phyloP scores from a whole-genome alignment of 257 asterid genomes.

The Solanum bulbocastanum region DNA sequence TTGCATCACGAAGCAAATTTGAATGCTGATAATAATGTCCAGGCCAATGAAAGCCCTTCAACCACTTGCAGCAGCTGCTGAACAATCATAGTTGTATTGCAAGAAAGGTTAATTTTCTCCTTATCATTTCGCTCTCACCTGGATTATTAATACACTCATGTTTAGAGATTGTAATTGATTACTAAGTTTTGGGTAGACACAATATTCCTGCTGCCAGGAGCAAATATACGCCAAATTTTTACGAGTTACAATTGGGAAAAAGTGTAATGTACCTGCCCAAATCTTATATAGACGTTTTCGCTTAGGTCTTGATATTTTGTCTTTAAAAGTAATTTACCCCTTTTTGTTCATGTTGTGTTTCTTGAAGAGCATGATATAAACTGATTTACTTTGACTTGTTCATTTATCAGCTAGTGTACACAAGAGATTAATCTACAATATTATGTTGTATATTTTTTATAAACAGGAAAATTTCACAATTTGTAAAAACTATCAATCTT shows the following conservation, averaged over 20 bases:
- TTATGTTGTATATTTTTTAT: neutral
- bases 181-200: neutral
- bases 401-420: too few species aligned
- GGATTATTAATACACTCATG: neutral
- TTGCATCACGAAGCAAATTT: conserved; percentile 89
- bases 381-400: too few species aligned
- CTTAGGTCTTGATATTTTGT: neutral
- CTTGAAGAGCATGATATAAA: neutral
- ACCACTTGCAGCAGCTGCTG: conserved; percentile 71
- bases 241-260: too few species aligned
- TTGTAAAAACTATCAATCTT: too few species aligned
- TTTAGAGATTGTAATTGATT: neutral
- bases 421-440: too few species aligned
- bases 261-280: too few species aligned
- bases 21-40: conserved; percentile 71
- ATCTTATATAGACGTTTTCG: too few species aligned
- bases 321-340: neutral
- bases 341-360: neutral
- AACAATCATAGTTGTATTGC: conserved; percentile 5
- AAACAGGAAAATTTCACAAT: too few species aligned
- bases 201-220: too few species aligned
- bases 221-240: too few species aligned
- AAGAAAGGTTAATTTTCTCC: neutral
- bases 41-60: conserved; percentile 87
- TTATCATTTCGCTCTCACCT: neutral